A percentile compares a stretch with the other conserved stretches of the same genome.
Conservation (phyloP, 2,329 filamentous ascomycete species). For the Scedosporium minutisporum region DNA sequence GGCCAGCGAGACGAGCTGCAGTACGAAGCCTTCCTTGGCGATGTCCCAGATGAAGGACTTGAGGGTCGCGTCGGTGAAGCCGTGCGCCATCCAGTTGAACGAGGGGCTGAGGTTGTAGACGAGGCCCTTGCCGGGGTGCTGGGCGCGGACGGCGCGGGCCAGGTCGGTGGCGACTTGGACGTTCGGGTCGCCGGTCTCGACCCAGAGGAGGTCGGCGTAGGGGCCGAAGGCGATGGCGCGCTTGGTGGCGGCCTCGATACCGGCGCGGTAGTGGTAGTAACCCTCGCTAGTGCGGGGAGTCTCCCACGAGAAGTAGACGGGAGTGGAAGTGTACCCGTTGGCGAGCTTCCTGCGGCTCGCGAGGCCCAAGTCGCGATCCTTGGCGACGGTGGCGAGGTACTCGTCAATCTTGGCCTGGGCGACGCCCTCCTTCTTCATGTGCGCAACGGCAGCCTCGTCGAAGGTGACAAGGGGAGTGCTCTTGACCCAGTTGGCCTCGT, state of each 20-base stretch:
- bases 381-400: slow-evolving; percentile 53
- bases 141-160: slow-evolving; percentile 61
- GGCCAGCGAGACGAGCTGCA: slow-evolving; percentile 58
- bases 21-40: slow-evolving; percentile 71
- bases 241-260: slow-evolving; percentile 81
- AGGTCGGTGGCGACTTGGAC: slow-evolving; percentile 69
- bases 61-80: slow-evolving; percentile 73
- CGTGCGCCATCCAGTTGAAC: slow-evolving; percentile 98
- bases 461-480: slow-evolving; percentile 77
- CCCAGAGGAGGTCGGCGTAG: slow-evolving; percentile 91
- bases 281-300: slow-evolving; percentile 88
- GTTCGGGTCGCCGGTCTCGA: slow-evolving; percentile 85
- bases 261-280: slow-evolving; percentile 81
- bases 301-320: slow-evolving; percentile 81
- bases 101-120: slow-evolving; percentile 95
- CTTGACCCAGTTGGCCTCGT: slow-evolving; percentile 83
- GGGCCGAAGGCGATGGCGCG: slow-evolving; percentile 85
- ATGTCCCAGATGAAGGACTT: slow-evolving; percentile 96
- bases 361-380: slow-evolving; percentile 67
- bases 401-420: slow-evolving; percentile 52
- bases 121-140: slow-evolving; percentile 70
- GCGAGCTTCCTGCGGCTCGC: slow-evolving; percentile 67
- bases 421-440: slow-evolving; percentile 59
- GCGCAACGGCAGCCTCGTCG: slow-evolving; percentile 76
- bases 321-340: slow-evolving; percentile 52